These are phyloP conservation scores for Sporothrix inflata DNA, from an alignment of 2,329 filamentous ascomycete species.

Conservation along the genomic window DNA sequence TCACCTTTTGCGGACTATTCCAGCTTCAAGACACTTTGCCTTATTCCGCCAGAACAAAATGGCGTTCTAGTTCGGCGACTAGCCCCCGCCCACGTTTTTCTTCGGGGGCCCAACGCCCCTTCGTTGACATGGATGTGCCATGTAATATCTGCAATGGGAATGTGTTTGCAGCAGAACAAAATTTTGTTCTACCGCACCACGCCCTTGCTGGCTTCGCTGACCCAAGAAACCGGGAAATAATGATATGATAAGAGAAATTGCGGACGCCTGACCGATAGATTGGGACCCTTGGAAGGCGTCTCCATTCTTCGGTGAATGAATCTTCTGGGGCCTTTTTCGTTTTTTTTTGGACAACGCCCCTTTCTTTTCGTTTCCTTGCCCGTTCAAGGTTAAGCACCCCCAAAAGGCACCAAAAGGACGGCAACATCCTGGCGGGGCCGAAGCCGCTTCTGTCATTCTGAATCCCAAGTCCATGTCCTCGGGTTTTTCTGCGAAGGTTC, in stretches of 20 bases:
- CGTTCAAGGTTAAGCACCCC: constrained; percentile 29
- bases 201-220: constrained; percentile 18
- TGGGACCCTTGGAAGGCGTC: constrained; percentile 3
- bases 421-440: constrained; percentile 35
- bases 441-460: constrained; percentile 32
- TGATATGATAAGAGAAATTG: constrained; percentile 9
- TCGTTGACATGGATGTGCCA: constrained; percentile 22
- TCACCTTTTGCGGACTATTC: background rate
- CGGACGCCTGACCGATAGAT: constrained; percentile 2
- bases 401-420: constrained; percentile 23
- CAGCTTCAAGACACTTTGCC: background rate
- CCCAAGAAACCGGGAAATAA: constrained; percentile 18
- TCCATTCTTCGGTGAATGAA: constrained; percentile 10
- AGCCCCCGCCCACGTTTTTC: constrained; percentile 21
- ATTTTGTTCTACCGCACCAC: constrained; percentile 2
- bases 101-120: background rate
- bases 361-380: constrained; percentile 27
- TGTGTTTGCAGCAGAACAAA: background rate
- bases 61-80: constrained; percentile 10
- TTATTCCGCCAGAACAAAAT: constrained; percentile 1
- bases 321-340: background rate
- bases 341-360: constrained; percentile 16
- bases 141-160: constrained; percentile 18
- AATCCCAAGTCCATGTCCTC: constrained; percentile 43
- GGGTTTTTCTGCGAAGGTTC: constrained; percentile 35